phyloP scores from a whole-genome alignment of 2,329 filamentous ascomycete genomes.

The Dactylella cylindrospora region DNA sequence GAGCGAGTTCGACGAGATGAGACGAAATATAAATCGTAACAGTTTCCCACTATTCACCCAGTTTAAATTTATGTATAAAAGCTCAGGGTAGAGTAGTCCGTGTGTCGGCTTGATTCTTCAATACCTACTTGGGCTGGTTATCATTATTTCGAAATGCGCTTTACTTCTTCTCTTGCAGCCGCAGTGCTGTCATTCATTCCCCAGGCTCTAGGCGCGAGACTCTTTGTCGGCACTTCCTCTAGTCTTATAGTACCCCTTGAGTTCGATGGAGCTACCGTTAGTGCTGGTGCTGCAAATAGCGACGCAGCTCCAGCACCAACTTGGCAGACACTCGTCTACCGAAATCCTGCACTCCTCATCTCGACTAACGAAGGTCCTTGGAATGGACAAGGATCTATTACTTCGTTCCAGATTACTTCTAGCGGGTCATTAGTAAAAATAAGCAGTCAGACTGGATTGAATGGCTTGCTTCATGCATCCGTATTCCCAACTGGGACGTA shows the following conservation, averaged over 20 bases:
- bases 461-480: slow-evolving; percentile 19
- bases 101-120: too few relatives aligned
- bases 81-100: too few relatives aligned
- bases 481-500: slow-evolving; percentile 19
- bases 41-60: too few relatives aligned
- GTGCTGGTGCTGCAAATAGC: slow-evolving; percentile 5
- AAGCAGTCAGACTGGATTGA: slow-evolving; percentile 27
- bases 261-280: slow-evolving; percentile 16
- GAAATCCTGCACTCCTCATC: slow-evolving; percentile 2
- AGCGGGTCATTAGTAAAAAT: slow-evolving; percentile 17
- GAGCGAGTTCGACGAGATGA: slow-evolving; percentile 5
- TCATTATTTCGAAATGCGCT: slow-evolving; percentile 13
- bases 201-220: slow-evolving; percentile 11
- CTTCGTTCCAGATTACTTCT: slow-evolving; percentile 16
- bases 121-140: not conserved
- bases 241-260: slow-evolving; percentile 16
- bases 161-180: slow-evolving; percentile 5
- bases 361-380: slow-evolving; percentile 32
- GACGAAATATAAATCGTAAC: slow-evolving; percentile 23
- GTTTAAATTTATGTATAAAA: too few relatives aligned
- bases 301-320: slow-evolving; percentile 24
- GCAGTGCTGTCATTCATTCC: slow-evolving; percentile 13
- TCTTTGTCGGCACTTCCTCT: slow-evolving; percentile 25
- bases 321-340: slow-evolving; percentile 27
- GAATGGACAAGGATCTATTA: slow-evolving; percentile 29